Conservation (phyloP, 805 yeast genomes). For the Yarrowia keelungensis region DNA sequence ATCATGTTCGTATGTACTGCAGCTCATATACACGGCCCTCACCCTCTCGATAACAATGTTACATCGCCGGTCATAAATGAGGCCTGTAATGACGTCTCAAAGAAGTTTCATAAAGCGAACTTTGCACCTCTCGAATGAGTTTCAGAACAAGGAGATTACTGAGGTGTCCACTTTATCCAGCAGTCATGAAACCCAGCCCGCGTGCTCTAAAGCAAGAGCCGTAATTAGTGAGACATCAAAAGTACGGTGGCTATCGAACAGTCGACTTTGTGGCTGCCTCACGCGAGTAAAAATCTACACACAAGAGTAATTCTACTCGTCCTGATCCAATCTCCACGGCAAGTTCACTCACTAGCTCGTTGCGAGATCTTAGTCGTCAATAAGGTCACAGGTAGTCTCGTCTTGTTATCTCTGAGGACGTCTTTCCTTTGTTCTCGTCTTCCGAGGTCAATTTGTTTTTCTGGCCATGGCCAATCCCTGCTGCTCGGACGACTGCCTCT, state of each 20-base stretch:
- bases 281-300: background rate
- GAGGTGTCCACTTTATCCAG: background rate
- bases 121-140: background rate
- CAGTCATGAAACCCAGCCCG: background rate
- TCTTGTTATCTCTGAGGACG: background rate
- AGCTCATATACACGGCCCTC: too few relatives aligned
- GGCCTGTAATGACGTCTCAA: background rate
- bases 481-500: background rate
- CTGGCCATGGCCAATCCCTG: background rate
- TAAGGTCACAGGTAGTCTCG: background rate
- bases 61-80: background rate
- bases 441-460: slow-evolving; percentile 7
- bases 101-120: background rate
- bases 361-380: background rate
- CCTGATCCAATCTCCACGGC: too few relatives aligned
- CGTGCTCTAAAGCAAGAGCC: background rate
- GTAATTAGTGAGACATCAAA: background rate
- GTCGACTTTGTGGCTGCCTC: background rate
- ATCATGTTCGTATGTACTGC: too few relatives aligned
- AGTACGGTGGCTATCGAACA: background rate
- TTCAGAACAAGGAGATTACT: background rate
- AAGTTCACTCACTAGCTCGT: too few relatives aligned
- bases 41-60: background rate
- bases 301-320: too few relatives aligned
- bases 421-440: background rate